A percentile compares a stretch with the other conserved stretches of the same genome.
These are phyloP conservation scores for Yamadazyma kitorensis DNA, from an alignment of 805 yeast genomes.

Conservation along the genomic window DNA sequence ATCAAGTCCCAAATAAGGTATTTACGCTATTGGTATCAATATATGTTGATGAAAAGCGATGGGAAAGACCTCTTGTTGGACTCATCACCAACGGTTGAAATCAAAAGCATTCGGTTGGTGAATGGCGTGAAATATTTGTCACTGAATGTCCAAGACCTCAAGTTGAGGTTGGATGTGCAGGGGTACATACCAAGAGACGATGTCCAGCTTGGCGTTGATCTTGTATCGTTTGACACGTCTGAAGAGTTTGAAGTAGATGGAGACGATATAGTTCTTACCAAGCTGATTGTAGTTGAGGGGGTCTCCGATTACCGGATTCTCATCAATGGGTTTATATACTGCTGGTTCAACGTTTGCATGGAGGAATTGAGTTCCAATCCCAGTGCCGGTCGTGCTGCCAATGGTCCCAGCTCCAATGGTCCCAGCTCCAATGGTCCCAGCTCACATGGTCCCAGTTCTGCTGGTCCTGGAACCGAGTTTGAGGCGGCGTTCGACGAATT, in stretches of 20 bases:
- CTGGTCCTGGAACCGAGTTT: no score
- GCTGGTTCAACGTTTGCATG: constrained; percentile 30
- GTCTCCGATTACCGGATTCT: constrained; percentile 19
- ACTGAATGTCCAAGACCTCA: no score
- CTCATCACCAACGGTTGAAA: not conserved
- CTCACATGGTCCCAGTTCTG: no score
- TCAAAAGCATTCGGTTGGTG: not conserved
- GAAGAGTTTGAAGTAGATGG: not conserved
- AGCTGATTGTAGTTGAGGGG: not conserved
- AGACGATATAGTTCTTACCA: not conserved
- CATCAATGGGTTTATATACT: constrained; percentile 18
- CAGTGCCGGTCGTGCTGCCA: no score
- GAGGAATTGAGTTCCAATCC: no score
- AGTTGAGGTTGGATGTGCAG: no score
- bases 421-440: no score
- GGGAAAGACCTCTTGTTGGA: not conserved
- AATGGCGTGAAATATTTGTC: not conserved
- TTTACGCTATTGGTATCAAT: constrained; percentile 46
- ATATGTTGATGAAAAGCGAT: not conserved
- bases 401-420: no score
- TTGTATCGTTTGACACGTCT: not conserved
- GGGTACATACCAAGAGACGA: no score
- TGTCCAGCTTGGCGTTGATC: constrained; percentile 3
- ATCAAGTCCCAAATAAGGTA: constrained; percentile 69
- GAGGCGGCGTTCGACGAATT: no score